Percentiles rank a stretch among this genome's conserved stretches.
phyloP scores from a whole-genome alignment of 164 flowering plant genomes.

The Magnolia changhungtana region DNA sequence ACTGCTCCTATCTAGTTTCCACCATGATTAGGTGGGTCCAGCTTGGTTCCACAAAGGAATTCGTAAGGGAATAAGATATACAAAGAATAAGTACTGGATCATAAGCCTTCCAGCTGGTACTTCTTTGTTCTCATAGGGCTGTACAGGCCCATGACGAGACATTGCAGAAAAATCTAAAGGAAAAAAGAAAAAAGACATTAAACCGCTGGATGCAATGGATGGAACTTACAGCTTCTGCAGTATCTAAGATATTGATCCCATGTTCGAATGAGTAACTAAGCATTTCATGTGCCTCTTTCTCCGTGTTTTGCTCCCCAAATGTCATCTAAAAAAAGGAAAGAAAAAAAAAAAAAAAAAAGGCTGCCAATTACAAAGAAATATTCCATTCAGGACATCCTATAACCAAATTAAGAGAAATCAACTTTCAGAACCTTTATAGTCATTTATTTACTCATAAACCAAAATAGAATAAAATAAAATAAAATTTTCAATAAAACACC shows the following conservation, averaged over 20 bases:
- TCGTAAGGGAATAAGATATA: too few species aligned
- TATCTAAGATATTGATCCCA: slow-evolving; percentile 77
- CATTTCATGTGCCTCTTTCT: slow-evolving; percentile 88
- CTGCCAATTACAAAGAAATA: not conserved
- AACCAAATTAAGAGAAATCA: not conserved
- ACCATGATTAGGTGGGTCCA: too few species aligned
- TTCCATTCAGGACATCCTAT: not conserved
- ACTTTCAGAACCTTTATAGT: not conserved
- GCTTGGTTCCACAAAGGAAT: too few species aligned
- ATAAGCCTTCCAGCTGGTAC: too few species aligned
- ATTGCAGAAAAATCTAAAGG: too few species aligned
- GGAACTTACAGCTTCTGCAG: slow-evolving; percentile 72
- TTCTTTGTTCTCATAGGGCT: too few species aligned
- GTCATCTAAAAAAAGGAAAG: slow-evolving; percentile 61
- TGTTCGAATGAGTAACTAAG: slow-evolving; percentile 75
- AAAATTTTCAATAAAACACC: not conserved
- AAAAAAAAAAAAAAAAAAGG: not conserved
- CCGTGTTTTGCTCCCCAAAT: slow-evolving; percentile 89
- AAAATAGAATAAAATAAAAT: not conserved
- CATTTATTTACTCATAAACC: not conserved
- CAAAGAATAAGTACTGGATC: too few species aligned
- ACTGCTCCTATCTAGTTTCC: too few species aligned
- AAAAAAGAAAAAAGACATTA: not conserved
- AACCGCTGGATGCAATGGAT: not conserved
- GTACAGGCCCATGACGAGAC: too few species aligned